Percentiles rank a stretch among this genome's conserved stretches.
These are phyloP conservation scores for Gentiana dahurica DNA, from an alignment of 257 asterid species.

Conservation along the genomic window DNA sequence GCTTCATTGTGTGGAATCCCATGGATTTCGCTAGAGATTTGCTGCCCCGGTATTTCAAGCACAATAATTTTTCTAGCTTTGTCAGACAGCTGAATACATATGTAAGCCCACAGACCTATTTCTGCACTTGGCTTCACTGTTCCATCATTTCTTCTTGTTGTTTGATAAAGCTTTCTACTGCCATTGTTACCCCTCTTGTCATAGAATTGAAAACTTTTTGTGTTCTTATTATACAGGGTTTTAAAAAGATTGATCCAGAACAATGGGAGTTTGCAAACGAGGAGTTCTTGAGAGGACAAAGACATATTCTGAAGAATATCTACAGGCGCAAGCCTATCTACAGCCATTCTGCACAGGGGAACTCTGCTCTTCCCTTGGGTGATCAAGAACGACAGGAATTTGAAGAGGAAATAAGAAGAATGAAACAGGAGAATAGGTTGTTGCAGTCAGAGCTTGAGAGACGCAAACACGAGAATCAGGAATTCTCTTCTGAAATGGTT, in stretches of 20 bases:
- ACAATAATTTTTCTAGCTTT: constrained; percentile 89
- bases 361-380: constrained; percentile 28
- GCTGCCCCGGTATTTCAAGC: constrained; percentile 83
- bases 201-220: no score
- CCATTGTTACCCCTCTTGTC: background rate
- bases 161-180: background rate
- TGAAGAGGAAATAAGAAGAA: constrained; percentile 55
- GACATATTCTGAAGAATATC: constrained; percentile 59
- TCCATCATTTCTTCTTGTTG: constrained; percentile 3
- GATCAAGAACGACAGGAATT: constrained; percentile 59
- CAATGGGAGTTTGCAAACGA: constrained; percentile 97
- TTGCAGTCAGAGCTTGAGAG: constrained; percentile 54
- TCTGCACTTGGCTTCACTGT: background rate
- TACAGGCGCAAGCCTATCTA: constrained; percentile 78
- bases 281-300: constrained; percentile 65
- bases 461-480: constrained; percentile 39
- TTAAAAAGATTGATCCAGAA: constrained; percentile 81
- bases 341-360: constrained; percentile 66
- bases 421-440: constrained; percentile 36
- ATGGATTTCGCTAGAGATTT: constrained; percentile 78
- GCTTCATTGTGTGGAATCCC: constrained; percentile 89
- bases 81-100: constrained; percentile 90
- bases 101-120: constrained; percentile 32
- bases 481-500: constrained; percentile 32
- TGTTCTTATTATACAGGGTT: constrained; percentile 37